A percentile compares a stretch with the other conserved stretches of the same genome.
phyloP scores from a whole-genome alignment of 192 early-diverging fungal species.

The Umbelopsis ramanniana region DNA sequence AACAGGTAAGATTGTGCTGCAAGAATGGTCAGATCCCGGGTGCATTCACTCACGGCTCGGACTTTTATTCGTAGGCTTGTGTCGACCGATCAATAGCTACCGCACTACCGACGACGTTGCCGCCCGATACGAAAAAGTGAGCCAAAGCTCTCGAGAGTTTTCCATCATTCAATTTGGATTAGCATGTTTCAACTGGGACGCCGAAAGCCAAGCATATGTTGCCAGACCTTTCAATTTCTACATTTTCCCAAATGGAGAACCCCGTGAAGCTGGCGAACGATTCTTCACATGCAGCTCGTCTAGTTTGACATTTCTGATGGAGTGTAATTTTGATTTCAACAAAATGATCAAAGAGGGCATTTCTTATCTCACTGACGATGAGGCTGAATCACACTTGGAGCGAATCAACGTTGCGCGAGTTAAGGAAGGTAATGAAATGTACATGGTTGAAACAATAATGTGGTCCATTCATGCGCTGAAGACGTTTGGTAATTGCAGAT shows the following conservation, averaged over 20 bases:
- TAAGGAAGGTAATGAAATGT: neutral
- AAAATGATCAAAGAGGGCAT: constrained; percentile 84
- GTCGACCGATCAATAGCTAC: constrained; percentile 30
- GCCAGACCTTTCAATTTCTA: constrained; percentile 89
- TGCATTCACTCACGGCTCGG: neutral
- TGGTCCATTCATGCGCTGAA: neutral
- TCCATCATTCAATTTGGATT: constrained; percentile 83
- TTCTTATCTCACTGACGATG: constrained; percentile 68
- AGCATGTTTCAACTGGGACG: constrained; percentile 78
- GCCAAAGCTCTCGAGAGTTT: constrained; percentile 38
- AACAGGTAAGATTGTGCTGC: constrained; percentile 55
- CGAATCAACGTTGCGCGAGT: neutral
- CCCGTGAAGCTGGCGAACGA: constrained; percentile 52
- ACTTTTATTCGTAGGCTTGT: constrained; percentile 34
- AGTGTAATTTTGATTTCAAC: constrained; percentile 89
- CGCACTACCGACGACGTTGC: constrained; percentile 35
- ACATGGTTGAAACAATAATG: neutral
- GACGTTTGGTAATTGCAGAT: constrained; percentile 19
- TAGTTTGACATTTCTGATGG: constrained; percentile 74
- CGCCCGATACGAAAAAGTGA: constrained; percentile 42
- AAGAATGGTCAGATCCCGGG: neutral
- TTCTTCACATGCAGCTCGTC: constrained; percentile 50
- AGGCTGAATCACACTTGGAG: constrained; percentile 12
- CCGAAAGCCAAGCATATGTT: constrained; percentile 58
- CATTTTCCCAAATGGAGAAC: constrained; percentile 72